These are phyloP conservation scores for Dactylorhiza incarnata DNA, from an alignment of 106 monocot genomes.

Conservation along the genomic window DNA sequence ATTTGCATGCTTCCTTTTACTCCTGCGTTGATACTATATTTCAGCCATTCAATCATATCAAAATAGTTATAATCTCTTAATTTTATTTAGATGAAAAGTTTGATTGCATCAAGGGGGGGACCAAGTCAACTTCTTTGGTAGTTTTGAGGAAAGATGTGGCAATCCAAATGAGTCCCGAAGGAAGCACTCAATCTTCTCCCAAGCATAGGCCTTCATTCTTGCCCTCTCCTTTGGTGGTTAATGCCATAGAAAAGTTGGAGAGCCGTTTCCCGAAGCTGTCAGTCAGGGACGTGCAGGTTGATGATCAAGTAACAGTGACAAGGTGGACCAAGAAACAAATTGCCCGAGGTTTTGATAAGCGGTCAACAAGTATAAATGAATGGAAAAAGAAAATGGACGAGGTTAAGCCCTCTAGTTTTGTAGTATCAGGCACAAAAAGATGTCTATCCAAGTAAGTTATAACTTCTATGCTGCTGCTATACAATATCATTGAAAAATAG, in stretches of 20 bases:
- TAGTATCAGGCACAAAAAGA: constrained; percentile 36
- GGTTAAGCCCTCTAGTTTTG: constrained; percentile 27
- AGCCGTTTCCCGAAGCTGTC: constrained; percentile 49
- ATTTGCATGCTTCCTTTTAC: background rate
- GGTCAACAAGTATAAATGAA: constrained; percentile 49
- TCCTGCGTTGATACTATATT: background rate
- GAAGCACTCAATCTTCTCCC: constrained; percentile 52
- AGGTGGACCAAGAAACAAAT: constrained; percentile 77
- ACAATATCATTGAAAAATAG: background rate
- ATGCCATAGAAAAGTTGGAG: constrained; percentile 37
- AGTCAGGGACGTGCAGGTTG: constrained; percentile 80
- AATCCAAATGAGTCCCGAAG: constrained; percentile 79
- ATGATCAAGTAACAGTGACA: constrained; percentile 70
- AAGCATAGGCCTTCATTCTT: constrained; percentile 23
- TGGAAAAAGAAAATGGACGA: constrained; percentile 63
- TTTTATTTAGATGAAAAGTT: constrained; percentile 41
- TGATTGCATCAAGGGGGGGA: constrained; percentile 24
- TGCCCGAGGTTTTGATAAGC: constrained; percentile 38
- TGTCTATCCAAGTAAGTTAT: constrained; percentile 54
- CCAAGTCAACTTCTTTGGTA: constrained; percentile 20
- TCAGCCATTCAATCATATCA: background rate
- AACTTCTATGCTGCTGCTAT: background rate
- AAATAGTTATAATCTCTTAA: background rate
- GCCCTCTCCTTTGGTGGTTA: constrained; percentile 18
- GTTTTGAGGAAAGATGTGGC: constrained; percentile 55